These are phyloP conservation scores for Allium fistulosum DNA, from an alignment of 106 monocot genomes.

Conservation along the genomic window DNA sequence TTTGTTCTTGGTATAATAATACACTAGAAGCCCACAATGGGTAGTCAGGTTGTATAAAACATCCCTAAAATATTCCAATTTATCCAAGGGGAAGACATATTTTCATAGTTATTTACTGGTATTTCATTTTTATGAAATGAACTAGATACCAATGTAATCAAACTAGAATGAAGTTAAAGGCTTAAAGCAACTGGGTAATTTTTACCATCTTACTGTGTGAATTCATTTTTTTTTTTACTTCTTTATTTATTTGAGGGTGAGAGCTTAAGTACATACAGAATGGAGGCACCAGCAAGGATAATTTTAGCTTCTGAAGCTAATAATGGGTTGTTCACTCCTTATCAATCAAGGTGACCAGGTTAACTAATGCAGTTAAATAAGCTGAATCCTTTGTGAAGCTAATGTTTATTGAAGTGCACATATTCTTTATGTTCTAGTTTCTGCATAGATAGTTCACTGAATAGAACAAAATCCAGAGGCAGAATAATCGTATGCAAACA, in stretches of 20 bases:
- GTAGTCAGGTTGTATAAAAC: no score
- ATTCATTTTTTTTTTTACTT: neutral
- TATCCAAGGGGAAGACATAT: no score
- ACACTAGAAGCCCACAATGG: no score
- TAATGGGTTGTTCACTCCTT: slow-evolving; percentile 78
- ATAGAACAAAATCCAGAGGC: slow-evolving; percentile 56
- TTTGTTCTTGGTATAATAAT: no score
- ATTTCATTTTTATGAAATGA: no score
- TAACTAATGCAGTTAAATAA: neutral
- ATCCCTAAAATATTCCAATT: no score
- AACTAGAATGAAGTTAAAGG: no score
- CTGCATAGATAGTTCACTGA: slow-evolving; percentile 86
- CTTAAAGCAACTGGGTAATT: no score
- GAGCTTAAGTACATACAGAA: slow-evolving; percentile 54
- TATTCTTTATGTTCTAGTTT: slow-evolving; percentile 29
- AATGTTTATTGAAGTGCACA: neutral
- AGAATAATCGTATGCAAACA: slow-evolving; percentile 71
- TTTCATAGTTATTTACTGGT: no score
- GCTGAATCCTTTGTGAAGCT: neutral
- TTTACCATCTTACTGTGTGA: no score
- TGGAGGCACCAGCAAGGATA: slow-evolving; percentile 49
- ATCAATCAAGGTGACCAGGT: slow-evolving; percentile 71
- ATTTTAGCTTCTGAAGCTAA: slow-evolving; percentile 72
- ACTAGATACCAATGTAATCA: no score
- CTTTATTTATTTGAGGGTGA: slow-evolving; percentile 47